phyloP scores from a whole-genome alignment of 2,329 filamentous ascomycete genomes.

The Colletotrichum theobromicola region DNA sequence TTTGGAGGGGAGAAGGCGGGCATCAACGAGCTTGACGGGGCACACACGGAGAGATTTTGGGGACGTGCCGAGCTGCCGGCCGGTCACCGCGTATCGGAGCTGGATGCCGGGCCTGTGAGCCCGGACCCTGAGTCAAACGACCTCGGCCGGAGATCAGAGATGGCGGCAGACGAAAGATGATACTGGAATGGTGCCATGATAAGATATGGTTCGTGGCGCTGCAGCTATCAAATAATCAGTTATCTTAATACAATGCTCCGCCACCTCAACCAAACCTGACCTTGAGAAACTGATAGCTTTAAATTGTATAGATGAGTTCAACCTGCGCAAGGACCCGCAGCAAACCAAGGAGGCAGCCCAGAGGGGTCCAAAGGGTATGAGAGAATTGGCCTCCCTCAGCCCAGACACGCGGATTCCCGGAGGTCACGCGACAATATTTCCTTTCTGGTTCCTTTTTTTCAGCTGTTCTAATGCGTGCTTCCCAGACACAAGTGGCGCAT shows the following conservation, averaged over 20 bases:
- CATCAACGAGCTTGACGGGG: not conserved
- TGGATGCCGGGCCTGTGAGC: not conserved
- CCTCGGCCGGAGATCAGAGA: not conserved
- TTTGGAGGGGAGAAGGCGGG: not conserved
- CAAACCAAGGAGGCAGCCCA: not conserved
- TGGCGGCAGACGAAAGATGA: not conserved
- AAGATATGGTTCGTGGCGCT: not conserved
- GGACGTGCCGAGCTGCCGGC: not conserved
- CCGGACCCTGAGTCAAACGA: not conserved
- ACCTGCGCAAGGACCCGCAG: not conserved
- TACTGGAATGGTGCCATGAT: not conserved
- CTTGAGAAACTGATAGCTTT: not conserved
- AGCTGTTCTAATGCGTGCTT: no score
- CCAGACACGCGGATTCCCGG: not conserved
- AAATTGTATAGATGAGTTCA: no score
- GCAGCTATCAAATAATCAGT: fast-evolving
- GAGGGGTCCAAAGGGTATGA: fast-evolving
- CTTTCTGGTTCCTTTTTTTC: not conserved
- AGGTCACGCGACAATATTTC: fast-evolving
- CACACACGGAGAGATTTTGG: not conserved
- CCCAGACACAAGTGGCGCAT: no score
- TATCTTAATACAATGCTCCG: not conserved
- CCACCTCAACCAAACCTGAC: not conserved
- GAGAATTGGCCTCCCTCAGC: not conserved
- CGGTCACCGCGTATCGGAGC: not conserved